Evolutionary conservation across 169 alveolate genomes (phyloP).

Genomic region (Eimeria necatrix): DNA sequence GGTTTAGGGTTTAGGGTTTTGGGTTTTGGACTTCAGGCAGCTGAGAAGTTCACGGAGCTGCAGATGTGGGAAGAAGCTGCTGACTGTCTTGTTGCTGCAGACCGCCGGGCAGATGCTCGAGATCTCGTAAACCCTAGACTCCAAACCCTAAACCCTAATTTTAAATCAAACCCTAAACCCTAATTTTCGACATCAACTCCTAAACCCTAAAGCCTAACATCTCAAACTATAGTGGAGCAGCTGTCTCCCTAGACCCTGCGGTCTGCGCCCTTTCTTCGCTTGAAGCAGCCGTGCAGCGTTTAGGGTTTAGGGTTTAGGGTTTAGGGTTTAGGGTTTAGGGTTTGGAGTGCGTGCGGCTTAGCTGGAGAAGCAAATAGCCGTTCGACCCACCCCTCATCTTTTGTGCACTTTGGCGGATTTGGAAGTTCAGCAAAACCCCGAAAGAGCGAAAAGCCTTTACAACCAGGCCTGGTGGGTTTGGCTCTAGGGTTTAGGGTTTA

Average conservation of each 20-base stretch:
- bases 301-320: background rate
- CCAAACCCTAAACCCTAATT: background rate
- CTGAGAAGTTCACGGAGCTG: constrained; percentile 90
- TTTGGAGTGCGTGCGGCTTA: no score
- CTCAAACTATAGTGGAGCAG: background rate
- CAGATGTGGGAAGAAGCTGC: constrained; percentile 95
- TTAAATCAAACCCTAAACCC: background rate
- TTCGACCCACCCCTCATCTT: constrained; percentile 91
- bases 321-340: background rate
- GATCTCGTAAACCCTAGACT: constrained; percentile 56
- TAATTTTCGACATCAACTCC: background rate
- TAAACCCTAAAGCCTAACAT: background rate
- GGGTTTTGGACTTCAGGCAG: constrained; percentile 87
- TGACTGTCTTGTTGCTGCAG: constrained; percentile 92
- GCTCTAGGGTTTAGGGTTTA: background rate
- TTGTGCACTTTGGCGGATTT: constrained; percentile 94
- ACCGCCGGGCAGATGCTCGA: constrained; percentile 86
- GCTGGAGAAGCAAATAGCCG: constrained; percentile 87
- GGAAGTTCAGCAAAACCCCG: constrained; percentile 84
- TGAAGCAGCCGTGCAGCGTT: background rate
- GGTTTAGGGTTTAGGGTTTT: background rate
- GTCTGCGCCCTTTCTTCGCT: background rate
- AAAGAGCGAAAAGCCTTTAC: constrained; percentile 84
- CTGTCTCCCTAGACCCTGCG: background rate
- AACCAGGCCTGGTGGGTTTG: constrained; percentile 87